Evolutionary conservation across 305 asterid genomes (phyloP).

Genomic region (Nicotiana rustica): DNA sequence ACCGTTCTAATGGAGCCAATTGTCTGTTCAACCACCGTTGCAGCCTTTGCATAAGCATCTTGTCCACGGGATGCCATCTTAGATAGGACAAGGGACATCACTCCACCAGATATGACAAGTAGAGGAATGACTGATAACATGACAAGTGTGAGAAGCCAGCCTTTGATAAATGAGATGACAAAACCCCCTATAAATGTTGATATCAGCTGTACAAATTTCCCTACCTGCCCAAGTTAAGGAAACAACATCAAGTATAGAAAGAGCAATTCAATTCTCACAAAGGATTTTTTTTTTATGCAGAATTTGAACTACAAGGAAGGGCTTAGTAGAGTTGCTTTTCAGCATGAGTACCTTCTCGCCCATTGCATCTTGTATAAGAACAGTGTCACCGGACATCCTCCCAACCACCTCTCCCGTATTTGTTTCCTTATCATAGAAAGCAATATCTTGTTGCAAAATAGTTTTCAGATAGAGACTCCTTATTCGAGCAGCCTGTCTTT

Average conservation of each 20-base stretch:
- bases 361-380: conserved; percentile 93
- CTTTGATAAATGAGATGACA: conserved; percentile 68
- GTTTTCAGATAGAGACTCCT: conserved; percentile 73
- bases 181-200: conserved; percentile 86
- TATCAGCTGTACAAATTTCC: conserved; percentile 78
- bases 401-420: conserved; percentile 91
- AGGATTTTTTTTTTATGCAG: conserved; percentile 11
- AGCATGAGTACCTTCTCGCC: conserved; percentile 78
- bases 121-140: conserved; percentile 80
- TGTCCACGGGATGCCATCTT: conserved; percentile 82
- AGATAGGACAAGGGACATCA: conserved; percentile 65
- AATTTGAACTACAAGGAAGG: not conserved
- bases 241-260: conserved; percentile 23
- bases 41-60: conserved; percentile 80
- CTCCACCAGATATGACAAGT: conserved; percentile 71
- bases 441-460: conserved; percentile 81
- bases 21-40: conserved; percentile 81
- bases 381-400: conserved; percentile 96
- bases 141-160: conserved; percentile 87
- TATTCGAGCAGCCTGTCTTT: conserved; percentile 87
- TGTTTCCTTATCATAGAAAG: conserved; percentile 86
- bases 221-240: conserved; percentile 52
- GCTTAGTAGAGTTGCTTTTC: not conserved
- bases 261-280: not conserved
- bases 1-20: conserved; percentile 91